phyloP scores from a whole-genome alignment of 805 yeast genomes.

The Spathaspora passalidarum region DNA sequence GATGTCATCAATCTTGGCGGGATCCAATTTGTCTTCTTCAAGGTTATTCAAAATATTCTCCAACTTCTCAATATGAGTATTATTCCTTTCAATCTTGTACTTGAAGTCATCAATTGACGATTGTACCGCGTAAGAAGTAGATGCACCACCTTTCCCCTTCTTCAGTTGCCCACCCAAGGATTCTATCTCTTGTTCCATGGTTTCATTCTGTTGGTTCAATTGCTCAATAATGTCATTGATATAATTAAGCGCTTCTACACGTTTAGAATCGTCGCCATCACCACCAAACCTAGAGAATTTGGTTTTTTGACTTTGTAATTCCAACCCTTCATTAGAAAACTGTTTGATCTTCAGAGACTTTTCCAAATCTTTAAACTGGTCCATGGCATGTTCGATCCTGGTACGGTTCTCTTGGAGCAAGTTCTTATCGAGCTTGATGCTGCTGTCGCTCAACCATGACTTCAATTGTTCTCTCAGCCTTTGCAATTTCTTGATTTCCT shows the following conservation, averaged over 20 bases:
- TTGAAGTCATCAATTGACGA: constrained; percentile 60
- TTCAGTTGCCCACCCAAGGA: constrained; percentile 33
- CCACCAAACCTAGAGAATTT: constrained; percentile 26
- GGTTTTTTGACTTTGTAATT: constrained; percentile 46
- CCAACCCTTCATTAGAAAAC: constrained; percentile 88
- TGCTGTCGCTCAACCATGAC: constrained; percentile 89
- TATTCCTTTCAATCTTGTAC: constrained; percentile 67
- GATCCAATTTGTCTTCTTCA: constrained; percentile 77
- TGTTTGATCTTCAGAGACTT: constrained; percentile 92
- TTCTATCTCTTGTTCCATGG: constrained; percentile 64
- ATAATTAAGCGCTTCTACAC: constrained; percentile 68
- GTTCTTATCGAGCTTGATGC: constrained; percentile 68
- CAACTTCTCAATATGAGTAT: constrained; percentile 71
- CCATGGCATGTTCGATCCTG: constrained; percentile 89
- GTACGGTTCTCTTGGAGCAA: constrained; percentile 55
- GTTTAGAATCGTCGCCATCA: constrained; percentile 80
- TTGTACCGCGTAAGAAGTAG: constrained; percentile 44
- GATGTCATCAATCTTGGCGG: constrained; percentile 70
- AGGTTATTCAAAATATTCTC: constrained; percentile 74
- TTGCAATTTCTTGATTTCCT: constrained; percentile 92
- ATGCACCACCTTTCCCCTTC: constrained; percentile 41
- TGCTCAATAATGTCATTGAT: constrained; percentile 73
- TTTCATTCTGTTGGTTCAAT: constrained; percentile 75
- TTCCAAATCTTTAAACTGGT: constrained; percentile 90
- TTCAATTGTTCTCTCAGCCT: constrained; percentile 93